Conservation (phyloP, 371 early-diverging fungal genomes). For the Mortierella sp. region DNA sequence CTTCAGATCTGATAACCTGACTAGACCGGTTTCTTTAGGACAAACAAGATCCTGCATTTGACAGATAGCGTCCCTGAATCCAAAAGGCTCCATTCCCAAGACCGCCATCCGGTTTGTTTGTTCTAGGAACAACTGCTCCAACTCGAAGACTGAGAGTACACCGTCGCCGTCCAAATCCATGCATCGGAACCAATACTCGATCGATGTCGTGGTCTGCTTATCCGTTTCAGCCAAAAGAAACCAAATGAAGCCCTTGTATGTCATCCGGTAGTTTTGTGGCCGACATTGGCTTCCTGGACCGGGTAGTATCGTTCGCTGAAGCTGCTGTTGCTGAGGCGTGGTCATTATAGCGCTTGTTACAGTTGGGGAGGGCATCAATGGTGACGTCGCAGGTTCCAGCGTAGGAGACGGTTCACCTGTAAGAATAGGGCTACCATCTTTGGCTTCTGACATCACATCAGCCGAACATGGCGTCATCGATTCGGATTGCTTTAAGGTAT, state of each 20-base stretch:
- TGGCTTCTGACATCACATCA: constrained; percentile 8
- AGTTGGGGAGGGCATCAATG: not conserved
- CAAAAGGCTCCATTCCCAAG: constrained; percentile 73
- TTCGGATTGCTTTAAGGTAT: constrained; percentile 22
- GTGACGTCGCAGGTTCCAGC: not conserved
- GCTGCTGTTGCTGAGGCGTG: not conserved
- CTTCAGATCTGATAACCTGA: constrained; percentile 78
- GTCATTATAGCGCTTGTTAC: not conserved
- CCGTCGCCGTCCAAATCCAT: constrained; percentile 95
- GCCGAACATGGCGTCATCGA: constrained; percentile 17
- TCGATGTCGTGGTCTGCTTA: constrained; percentile 80
- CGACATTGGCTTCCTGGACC: constrained; percentile 34
- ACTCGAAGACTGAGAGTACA: constrained; percentile 84
- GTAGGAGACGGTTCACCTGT: not conserved
- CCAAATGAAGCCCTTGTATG: constrained; percentile 66
- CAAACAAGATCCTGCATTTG: constrained; percentile 78
- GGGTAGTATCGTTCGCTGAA: constrained; percentile 18
- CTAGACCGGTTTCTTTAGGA: constrained; percentile 63
- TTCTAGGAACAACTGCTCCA: constrained; percentile 87
- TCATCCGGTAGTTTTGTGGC: constrained; percentile 60
- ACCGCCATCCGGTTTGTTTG: constrained; percentile 78
- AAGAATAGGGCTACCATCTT: not conserved
- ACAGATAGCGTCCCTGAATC: constrained; percentile 79
- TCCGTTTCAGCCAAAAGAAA: constrained; percentile 91
- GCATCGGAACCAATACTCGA: constrained; percentile 96